These are phyloP conservation scores for Wilhelminamyces savonicus DNA, from an alignment of 805 yeast genomes.

Conservation along the genomic window DNA sequence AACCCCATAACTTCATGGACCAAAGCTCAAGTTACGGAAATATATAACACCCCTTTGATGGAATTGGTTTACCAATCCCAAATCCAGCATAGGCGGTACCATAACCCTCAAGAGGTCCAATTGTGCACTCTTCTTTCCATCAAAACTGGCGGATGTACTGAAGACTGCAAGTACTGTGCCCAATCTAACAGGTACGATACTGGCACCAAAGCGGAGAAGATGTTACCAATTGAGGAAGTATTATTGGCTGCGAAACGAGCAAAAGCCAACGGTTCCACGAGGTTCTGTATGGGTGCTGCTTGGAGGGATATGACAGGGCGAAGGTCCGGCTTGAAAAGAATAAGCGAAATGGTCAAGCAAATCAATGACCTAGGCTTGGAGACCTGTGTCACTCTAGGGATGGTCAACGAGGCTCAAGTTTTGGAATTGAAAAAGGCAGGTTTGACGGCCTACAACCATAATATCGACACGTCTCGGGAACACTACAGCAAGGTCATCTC, in stretches of 20 bases:
- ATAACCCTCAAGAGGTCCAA: slow-evolving; percentile 66
- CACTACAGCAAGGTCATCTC: slow-evolving; percentile 69
- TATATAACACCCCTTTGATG: slow-evolving; percentile 61
- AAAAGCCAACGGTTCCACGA: slow-evolving; percentile 62
- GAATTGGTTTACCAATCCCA: slow-evolving; percentile 58
- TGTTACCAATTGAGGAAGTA: slow-evolving; percentile 58
- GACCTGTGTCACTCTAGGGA: slow-evolving; percentile 75
- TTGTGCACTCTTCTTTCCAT: slow-evolving; percentile 70
- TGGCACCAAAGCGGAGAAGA: slow-evolving; percentile 63
- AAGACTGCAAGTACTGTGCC: slow-evolving; percentile 77
- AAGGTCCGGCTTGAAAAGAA: slow-evolving; percentile 56
- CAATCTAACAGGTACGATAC: slow-evolving; percentile 67
- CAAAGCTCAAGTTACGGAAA: slow-evolving; percentile 48
- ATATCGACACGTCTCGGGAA: slow-evolving; percentile 73
- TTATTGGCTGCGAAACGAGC: slow-evolving; percentile 59
- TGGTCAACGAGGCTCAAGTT: slow-evolving; percentile 66
- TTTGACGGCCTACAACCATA: slow-evolving; percentile 76
- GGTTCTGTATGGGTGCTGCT: slow-evolving; percentile 84
- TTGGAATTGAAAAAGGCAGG: slow-evolving; percentile 57
- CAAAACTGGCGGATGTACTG: slow-evolving; percentile 78
- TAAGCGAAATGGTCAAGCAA: slow-evolving; percentile 56
- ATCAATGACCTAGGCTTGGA: slow-evolving; percentile 63
- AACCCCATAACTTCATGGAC: slow-evolving; percentile 46
- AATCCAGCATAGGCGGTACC: slow-evolving; percentile 57
- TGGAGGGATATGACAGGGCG: slow-evolving; percentile 84